Evolutionary conservation across 2,329 filamentous ascomycete species (phyloP).

Genomic region (Botrytis aclada): DNA sequence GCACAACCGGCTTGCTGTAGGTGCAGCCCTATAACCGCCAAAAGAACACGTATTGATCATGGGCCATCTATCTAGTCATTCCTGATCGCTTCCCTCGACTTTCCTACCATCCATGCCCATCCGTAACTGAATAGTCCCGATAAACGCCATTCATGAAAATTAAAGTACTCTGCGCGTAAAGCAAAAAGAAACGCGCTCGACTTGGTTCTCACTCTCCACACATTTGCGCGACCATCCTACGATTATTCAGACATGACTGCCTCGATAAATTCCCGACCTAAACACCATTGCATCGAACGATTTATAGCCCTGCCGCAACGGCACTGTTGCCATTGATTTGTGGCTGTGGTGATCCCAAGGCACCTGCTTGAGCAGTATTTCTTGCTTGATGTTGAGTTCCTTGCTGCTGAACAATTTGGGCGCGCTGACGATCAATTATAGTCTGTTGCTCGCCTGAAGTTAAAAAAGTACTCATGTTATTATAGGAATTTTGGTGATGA

Average conservation of each 20-base stretch:
- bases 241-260: conserved; percentile 11
- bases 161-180: conserved; percentile 10
- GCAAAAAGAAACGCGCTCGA: conserved; percentile 4
- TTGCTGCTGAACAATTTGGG: conserved; percentile 39
- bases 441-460: conserved; percentile 37
- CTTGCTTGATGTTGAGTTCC: conserved; percentile 34
- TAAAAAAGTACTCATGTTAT: conserved; percentile 34
- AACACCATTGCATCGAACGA: neutral
- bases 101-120: conserved; percentile 10
- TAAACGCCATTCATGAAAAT: conserved; percentile 20
- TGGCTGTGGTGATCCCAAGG: conserved; percentile 30
- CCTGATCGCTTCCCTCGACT: conserved; percentile 6
- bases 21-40: conserved; percentile 2
- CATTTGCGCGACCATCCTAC: neutral
- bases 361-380: conserved; percentile 32
- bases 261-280: conserved; percentile 1
- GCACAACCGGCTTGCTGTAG: neutral
- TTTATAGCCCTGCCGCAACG: conserved; percentile 17
- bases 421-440: conserved; percentile 40
- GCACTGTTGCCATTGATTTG: conserved; percentile 33
- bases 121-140: neutral
- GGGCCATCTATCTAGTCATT: conserved; percentile 9
- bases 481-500: conserved; percentile 20
- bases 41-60: conserved; percentile 12
- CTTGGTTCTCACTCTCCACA: neutral